Evolutionary conservation across 208 protist species (phyloP).

Genomic region (Leishmania martiniquensis): DNA sequence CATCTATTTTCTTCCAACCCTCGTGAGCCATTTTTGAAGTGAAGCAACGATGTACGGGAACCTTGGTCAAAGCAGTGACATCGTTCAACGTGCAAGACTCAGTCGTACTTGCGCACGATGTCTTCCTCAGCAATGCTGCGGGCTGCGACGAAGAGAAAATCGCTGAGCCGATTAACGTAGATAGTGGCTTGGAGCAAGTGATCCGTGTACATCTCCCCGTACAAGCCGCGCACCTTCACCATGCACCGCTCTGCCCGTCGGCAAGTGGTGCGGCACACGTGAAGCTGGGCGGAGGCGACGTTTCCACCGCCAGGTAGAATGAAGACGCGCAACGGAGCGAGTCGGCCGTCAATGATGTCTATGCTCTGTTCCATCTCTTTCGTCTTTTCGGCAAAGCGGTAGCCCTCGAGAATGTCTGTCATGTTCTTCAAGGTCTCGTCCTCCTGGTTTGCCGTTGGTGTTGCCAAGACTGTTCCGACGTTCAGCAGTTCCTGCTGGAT

Average conservation of each 20-base stretch:
- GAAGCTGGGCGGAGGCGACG: slow-evolving; percentile 48
- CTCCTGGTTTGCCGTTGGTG: slow-evolving; percentile 38
- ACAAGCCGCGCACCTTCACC: slow-evolving; percentile 40
- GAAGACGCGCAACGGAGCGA: slow-evolving; percentile 62
- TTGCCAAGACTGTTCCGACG: slow-evolving; percentile 66
- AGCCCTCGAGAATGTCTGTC: slow-evolving; percentile 22
- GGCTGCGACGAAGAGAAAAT: slow-evolving; percentile 77
- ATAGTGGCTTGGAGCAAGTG: slow-evolving; percentile 40
- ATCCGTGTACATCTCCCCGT: slow-evolving; percentile 37
- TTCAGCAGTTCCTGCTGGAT: slow-evolving; percentile 76
- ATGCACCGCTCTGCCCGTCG: slow-evolving; percentile 64
- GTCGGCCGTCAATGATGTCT: slow-evolving; percentile 56
- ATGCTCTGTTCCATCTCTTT: slow-evolving; percentile 58
- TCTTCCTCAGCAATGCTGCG: slow-evolving; percentile 53
- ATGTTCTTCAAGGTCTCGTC: slow-evolving; percentile 15
- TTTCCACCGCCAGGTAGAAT: slow-evolving; percentile 68
- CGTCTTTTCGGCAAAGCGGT: slow-evolving; percentile 32
- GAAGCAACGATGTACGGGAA: background rate
- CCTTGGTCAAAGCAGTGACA: background rate
- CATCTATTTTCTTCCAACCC: background rate
- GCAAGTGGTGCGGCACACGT: slow-evolving; percentile 70
- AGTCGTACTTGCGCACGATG: slow-evolving; percentile 45
- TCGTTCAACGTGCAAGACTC: background rate
- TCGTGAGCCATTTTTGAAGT: background rate
- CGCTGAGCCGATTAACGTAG: slow-evolving; percentile 76